Conservation (phyloP, 139 green algal genomes). For the Tetraselmis striata region DNA sequence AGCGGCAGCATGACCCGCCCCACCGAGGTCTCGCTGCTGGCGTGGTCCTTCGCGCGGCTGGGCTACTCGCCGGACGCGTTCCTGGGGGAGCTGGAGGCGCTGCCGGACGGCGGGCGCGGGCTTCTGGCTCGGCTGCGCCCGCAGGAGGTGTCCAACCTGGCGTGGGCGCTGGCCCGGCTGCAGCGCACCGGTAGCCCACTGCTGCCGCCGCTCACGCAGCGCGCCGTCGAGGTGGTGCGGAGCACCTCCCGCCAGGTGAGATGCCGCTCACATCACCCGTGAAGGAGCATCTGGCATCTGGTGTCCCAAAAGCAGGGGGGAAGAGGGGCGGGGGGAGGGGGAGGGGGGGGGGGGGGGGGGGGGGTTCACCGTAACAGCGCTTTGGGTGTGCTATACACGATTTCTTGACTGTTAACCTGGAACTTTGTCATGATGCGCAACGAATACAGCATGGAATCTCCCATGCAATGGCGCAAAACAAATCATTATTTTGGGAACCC, state of each 20-base stretch:
- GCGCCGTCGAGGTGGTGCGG: background rate
- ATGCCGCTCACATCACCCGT: too few species aligned
- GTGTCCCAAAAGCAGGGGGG: too few species aligned
- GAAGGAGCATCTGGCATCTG: too few species aligned
- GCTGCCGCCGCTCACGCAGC: background rate
- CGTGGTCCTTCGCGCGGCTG: background rate
- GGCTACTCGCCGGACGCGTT: background rate
- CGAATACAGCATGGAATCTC: too few species aligned
- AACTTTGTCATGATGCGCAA: background rate
- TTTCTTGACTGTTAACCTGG: background rate
- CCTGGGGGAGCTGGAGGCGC: background rate
- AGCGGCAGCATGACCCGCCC: background rate
- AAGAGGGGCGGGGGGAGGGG: background rate
- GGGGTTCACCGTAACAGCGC: background rate
- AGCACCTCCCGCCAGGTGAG: background rate
- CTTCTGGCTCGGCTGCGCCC: background rate
- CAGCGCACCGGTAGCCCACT: background rate
- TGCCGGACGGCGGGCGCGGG: too few species aligned
- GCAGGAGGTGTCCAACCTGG: background rate
- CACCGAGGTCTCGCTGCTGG: background rate
- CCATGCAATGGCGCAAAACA: too few species aligned
- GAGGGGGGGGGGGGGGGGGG: too few species aligned
- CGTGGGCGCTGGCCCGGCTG: background rate
- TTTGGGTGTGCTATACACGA: background rate
- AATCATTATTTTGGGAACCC: too few species aligned